These are phyloP conservation scores for Mortierella sp. DNA, from an alignment of 371 early-diverging fungal species.

Conservation along the genomic window DNA sequence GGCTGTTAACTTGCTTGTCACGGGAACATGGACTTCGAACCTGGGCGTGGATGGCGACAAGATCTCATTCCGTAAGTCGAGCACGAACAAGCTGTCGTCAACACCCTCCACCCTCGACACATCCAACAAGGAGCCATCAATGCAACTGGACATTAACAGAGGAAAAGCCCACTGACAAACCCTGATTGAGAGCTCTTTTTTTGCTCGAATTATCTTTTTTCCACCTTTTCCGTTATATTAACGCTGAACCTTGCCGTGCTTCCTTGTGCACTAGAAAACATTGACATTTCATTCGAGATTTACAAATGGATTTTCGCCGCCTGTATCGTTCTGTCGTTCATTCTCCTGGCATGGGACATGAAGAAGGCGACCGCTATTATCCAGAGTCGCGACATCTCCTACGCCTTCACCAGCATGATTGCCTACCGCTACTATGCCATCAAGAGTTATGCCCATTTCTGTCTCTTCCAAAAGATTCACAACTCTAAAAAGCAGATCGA, in stretches of 20 bases:
- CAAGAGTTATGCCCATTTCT: slow-evolving; percentile 79
- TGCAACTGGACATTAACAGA: not conserved
- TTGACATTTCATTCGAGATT: slow-evolving; percentile 37
- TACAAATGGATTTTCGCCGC: slow-evolving; percentile 75
- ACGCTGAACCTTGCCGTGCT: not conserved
- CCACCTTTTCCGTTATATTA: not conserved
- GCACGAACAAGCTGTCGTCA: too few relatives aligned
- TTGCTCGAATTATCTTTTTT: not conserved
- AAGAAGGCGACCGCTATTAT: slow-evolving; percentile 77
- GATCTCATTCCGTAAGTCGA: slow-evolving; percentile 23
- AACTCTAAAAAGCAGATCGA: slow-evolving; percentile 75
- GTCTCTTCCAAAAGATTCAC: slow-evolving; percentile 84
- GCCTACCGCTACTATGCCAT: slow-evolving; percentile 79
- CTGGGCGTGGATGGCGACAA: slow-evolving; percentile 19
- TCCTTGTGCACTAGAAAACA: not conserved
- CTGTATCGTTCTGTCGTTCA: slow-evolving; percentile 78
- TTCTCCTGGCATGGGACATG: slow-evolving; percentile 80
- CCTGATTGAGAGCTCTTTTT: not conserved
- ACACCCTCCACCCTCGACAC: not conserved
- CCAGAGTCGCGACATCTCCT: slow-evolving; percentile 80
- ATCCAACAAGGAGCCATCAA: not conserved
- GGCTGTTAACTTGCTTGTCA: slow-evolving; percentile 47
- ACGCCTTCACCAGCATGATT: slow-evolving; percentile 81
- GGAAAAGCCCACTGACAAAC: not conserved
- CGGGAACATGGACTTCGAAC: slow-evolving; percentile 25